Base-by-base conservation (phyloP, 2,329 filamentous ascomycete species). In the Phyllosticta paracitricarpa region DNA sequence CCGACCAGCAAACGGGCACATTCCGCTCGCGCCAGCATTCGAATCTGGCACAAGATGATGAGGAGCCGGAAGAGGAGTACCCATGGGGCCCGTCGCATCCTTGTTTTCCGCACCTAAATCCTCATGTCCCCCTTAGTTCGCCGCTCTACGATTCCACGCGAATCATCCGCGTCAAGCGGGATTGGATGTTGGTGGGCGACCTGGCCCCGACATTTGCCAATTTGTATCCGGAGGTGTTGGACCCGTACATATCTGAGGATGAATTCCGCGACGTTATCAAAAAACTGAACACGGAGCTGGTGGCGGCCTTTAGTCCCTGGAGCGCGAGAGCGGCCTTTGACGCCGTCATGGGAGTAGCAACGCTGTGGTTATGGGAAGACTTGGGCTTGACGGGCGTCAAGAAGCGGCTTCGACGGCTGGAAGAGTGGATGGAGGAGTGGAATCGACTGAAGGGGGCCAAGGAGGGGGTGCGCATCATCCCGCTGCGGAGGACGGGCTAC, bases 311-410 rank as follows among this genome's bases (percentile, higher is more conserved):
- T 72, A 84, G 88, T 68, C 93, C 94, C 0, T 92, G 86, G 72
- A 85, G 81, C 60, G 76, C 83, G 68, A 81, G 89, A 57, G 96
- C 95, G 67, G 84, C 92, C 69, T 65, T 96, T 0, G 94, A 99
- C 73, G 84, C 85, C 12, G 72, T 90, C 10, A 72, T 97, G 66
- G 91, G 93, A 1, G 79, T 95, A 4, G 75, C 91, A 35, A 97
- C 94, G 0, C 89, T 93, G 24, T 99, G 92, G 89, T 69, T 97
- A 35, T 97, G 91, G 91, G 94, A 99, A 63, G 93, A 97, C 71
- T 68, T 93, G 24, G 91, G 93, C 1, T 76, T 90, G 40, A 89
- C 89, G 3, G 85, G 82, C 8, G 82, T 88, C 63, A 97, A 97
- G 77, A 78, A 80, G 24, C 82, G 86, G 61, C 73, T 96, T 54